Conservation (phyloP, 176 grass and related monocot genomes). For the Raddia guianensis region DNA sequence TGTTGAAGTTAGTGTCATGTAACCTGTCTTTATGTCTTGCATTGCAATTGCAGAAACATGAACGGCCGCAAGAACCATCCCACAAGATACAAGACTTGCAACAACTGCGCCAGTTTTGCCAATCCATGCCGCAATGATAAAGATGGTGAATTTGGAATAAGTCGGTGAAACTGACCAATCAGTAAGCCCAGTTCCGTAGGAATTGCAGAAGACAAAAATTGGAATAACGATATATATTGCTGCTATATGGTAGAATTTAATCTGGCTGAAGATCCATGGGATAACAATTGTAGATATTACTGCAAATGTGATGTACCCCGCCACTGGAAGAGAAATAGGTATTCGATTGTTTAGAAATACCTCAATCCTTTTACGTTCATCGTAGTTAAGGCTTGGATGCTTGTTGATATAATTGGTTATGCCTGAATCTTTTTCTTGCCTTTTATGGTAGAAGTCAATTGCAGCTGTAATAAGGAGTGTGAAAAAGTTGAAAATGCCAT, state of each 20-base stretch:
- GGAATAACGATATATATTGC: conserved; percentile 23
- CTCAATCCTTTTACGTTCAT: conserved; percentile 58
- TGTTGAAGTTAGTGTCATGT: conserved; percentile 58
- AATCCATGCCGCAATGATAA: conserved; percentile 43
- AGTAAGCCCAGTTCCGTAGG: conserved; percentile 52
- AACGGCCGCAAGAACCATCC: conserved; percentile 20
- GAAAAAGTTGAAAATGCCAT: conserved; percentile 63
- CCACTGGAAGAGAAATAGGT: not conserved
- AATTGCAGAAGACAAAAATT: conserved; percentile 41
- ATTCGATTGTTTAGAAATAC: conserved; percentile 46
- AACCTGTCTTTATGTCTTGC: conserved; percentile 56
- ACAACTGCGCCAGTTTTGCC: conserved; percentile 43
- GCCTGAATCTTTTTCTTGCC: conserved; percentile 19
- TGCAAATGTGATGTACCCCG: conserved; percentile 9
- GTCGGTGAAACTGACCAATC: conserved; percentile 51
- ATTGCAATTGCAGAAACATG: conserved; percentile 39
- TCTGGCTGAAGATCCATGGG: conserved; percentile 43
- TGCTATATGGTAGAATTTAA: conserved; percentile 41
- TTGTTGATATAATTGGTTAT: conserved; percentile 22
- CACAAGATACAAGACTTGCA: conserved; percentile 41
- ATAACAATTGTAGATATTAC: not conserved
- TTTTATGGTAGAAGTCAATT: conserved; percentile 50
- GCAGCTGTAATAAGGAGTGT: conserved; percentile 11
- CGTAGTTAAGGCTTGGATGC: conserved; percentile 57
- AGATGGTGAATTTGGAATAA: conserved; percentile 51